Base-by-base conservation (phyloP, 2,329 filamentous ascomycete species). In the Ceratocystis variospora region DNA sequence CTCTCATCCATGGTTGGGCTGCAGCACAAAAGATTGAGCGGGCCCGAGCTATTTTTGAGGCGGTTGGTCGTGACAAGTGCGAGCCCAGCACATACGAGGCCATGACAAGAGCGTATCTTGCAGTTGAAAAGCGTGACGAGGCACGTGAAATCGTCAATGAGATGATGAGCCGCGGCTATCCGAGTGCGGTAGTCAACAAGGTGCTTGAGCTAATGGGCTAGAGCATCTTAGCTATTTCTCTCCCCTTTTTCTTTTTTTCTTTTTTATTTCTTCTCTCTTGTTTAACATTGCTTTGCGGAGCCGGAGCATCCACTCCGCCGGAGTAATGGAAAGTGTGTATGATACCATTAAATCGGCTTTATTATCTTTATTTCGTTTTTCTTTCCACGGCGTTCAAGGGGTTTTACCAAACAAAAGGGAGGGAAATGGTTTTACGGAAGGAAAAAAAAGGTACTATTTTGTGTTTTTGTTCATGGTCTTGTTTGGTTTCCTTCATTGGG, bases 41-140 rank as follows among this genome's bases (percentile, higher is more conserved):
- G 76, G 89, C 91, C 19, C 85, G 87, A 73, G 78, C 82, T 28
- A 86, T 96, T 69, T 99, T 96, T 74, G 82, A 88, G 68, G 81
- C 83, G n/a, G 86, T 99, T 2, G 83, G 86, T 7, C 82, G 84
- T 33, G 83, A 86, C 65, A 91, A 87, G 77, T 87, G 94, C 67
- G 94, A 99, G 79, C 94, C 94, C 2, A 96, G 91, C 79, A 99
- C 94, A 3, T 99, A 99, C 75, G 94, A 99, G 78, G 92, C 93
- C 50, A 99, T 99, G 94, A 96, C 92, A 4, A 84, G 94, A 59
- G 94, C 94, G 0, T 96, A 87, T 77, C 83, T 99, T 65, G 86
- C 90, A 10, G 87, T 88, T 2, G 90, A 95, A 73, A 85, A 95
- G 73, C 86, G 89, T 44, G 82, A 86, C 62, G 81, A 83, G 67